A percentile compares a stretch with the other conserved stretches of the same genome.
Conservation (phyloP, 345 rosid genomes). For the Bretschneidera sinensis region DNA sequence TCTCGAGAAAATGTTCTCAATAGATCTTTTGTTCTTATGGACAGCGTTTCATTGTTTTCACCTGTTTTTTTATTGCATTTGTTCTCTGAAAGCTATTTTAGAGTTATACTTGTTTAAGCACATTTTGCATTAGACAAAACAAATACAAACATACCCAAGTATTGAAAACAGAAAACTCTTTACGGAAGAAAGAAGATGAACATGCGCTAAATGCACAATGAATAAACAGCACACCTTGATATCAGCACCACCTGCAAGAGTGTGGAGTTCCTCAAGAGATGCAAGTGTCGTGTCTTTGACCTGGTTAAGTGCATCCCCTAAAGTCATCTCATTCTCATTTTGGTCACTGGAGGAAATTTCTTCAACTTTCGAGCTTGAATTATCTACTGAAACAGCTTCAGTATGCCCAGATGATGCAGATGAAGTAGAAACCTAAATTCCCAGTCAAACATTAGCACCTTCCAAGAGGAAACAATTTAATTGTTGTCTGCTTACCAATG, state of each 20-base stretch:
- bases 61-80: neutral
- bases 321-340: slow-evolving; percentile 63
- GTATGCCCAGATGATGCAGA: slow-evolving; percentile 40
- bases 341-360: slow-evolving; percentile 49
- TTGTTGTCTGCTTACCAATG: neutral
- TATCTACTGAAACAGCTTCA: slow-evolving; percentile 48
- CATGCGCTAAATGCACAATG: neutral
- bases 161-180: no score
- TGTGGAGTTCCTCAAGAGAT: slow-evolving; percentile 94
- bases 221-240: slow-evolving; percentile 56
- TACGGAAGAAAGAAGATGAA: neutral
- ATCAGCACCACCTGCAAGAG: slow-evolving; percentile 97
- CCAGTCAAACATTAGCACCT: slow-evolving; percentile 26
- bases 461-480: slow-evolving; percentile 16
- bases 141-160: neutral
- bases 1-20: no score
- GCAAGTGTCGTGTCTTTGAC: slow-evolving; percentile 71
- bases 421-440: slow-evolving; percentile 54
- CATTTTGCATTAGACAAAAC: neutral
- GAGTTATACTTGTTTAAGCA: neutral
- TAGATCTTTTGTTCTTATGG: neutral
- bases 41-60: neutral
- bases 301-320: slow-evolving; percentile 79
- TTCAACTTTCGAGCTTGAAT: slow-evolving; percentile 38
- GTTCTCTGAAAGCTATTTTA: no score